Evolutionary conservation across 768 basidiomycete genomes (phyloP).

Genomic region (Cystobasidium ongulense): DNA sequence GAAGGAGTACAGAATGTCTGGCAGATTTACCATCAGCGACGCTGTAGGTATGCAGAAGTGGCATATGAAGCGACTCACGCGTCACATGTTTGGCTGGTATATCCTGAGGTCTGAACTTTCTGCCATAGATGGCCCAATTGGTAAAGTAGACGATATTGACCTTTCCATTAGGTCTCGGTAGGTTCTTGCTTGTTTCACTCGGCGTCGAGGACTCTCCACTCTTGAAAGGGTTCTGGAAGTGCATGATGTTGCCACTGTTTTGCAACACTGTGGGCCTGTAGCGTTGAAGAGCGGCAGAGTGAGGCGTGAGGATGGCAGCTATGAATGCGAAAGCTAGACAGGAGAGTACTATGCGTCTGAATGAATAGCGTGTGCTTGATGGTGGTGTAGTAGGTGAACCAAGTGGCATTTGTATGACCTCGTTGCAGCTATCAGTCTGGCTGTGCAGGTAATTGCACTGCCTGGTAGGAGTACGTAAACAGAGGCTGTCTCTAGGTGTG

Average conservation of each 20-base stretch:
- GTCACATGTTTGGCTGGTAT: constrained; percentile 81
- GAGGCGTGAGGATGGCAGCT: background rate
- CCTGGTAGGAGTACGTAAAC: too few relatives aligned
- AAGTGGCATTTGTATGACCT: background rate
- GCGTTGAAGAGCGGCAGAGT: background rate
- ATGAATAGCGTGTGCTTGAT: background rate
- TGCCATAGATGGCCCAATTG: constrained; percentile 62
- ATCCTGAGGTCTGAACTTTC: constrained; percentile 76
- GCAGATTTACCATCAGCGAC: constrained; percentile 35
- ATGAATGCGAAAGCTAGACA: constrained; percentile 3
- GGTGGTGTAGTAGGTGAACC: background rate
- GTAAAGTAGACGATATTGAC: constrained; percentile 36
- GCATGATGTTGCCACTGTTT: constrained; percentile 8
- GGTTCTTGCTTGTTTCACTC: background rate
- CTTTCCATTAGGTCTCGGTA: constrained; percentile 27
- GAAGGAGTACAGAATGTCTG: constrained; percentile 54
- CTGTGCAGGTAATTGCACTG: background rate
- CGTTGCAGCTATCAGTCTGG: background rate
- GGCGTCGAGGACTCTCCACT: background rate
- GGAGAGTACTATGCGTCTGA: background rate
- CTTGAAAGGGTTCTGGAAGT: constrained; percentile 28
- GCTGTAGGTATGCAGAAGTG: background rate
- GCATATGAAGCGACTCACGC: constrained; percentile 14
- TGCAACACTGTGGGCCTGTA: background rate
- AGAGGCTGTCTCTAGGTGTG: too few relatives aligned